Evolutionary conservation across 2,329 filamentous ascomycete genomes (phyloP).

Genomic region (Epichloe festucae): DNA sequence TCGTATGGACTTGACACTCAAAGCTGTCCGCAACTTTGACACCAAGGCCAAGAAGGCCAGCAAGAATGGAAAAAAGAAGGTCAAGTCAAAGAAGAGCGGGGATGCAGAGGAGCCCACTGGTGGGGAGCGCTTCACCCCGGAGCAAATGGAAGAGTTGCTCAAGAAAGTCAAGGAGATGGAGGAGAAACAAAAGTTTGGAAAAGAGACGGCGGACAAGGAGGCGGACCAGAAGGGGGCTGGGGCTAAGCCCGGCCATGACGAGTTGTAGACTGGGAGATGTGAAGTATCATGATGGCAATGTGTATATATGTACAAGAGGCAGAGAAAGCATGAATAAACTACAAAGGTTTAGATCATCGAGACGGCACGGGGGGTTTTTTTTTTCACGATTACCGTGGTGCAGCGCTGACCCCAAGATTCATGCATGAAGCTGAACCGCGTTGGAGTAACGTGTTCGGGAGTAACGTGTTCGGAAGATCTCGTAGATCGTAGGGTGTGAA

Average conservation of each 20-base stretch:
- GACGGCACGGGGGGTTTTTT: not conserved
- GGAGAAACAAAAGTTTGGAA: slow-evolving; percentile 15
- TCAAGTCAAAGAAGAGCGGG: slow-evolving; percentile 23
- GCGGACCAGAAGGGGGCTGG: slow-evolving; percentile 5
- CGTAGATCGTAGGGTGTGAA: too few relatives aligned
- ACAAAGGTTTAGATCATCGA: not conserved
- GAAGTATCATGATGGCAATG: not conserved
- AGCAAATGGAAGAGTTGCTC: slow-evolving; percentile 31
- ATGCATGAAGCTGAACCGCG: too few relatives aligned
- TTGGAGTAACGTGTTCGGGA: too few relatives aligned
- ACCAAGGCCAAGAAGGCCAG: slow-evolving; percentile 27
- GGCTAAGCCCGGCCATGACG: slow-evolving; percentile 19
- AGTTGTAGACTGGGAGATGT: slow-evolving; percentile 17
- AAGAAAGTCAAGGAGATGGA: slow-evolving; percentile 21
- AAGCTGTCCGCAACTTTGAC: slow-evolving; percentile 41
- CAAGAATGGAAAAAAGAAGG: slow-evolving; percentile 20
- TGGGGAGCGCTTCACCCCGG: slow-evolving; percentile 21
- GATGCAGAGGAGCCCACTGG: slow-evolving; percentile 28
- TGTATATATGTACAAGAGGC: slow-evolving; percentile 2
- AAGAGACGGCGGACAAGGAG: slow-evolving; percentile 12
- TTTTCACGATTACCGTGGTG: not conserved
- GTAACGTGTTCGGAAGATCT: too few relatives aligned
- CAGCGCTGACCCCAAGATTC: too few relatives aligned
- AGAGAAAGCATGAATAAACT: slow-evolving; percentile 3
- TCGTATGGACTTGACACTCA: slow-evolving; percentile 57